A percentile compares a stretch with the other conserved stretches of the same genome.
phyloP scores from a whole-genome alignment of 2,329 filamentous ascomycete species.

The Exophiala mesophila region DNA sequence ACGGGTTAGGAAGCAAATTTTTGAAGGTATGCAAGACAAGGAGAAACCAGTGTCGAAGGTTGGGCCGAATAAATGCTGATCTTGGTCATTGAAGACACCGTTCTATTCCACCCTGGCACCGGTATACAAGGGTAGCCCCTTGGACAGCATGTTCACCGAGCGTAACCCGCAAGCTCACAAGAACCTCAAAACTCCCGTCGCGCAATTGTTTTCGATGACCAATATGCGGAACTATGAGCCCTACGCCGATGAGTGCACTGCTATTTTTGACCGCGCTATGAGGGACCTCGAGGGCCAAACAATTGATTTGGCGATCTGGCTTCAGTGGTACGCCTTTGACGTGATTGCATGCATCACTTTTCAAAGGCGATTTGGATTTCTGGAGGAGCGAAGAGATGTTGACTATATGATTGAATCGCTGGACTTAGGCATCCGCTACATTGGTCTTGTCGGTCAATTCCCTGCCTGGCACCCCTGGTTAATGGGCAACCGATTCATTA shows the following conservation, averaged over 20 bases:
- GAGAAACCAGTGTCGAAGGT: too few species aligned
- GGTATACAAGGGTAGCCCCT: constrained; percentile 1
- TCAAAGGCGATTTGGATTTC: constrained; percentile 67
- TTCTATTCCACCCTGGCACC: constrained; percentile 6
- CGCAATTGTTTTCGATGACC: constrained; percentile 45
- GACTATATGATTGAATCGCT: constrained; percentile 37
- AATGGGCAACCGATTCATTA: constrained; percentile 5
- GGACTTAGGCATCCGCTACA: constrained; percentile 9
- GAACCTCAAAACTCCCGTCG: constrained; percentile 33
- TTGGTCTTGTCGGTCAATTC: constrained; percentile 13
- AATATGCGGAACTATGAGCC: constrained; percentile 45
- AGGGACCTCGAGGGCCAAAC: constrained; percentile 9
- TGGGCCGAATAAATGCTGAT: too few species aligned
- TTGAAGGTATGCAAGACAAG: constrained; percentile 7
- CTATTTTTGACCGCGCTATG: constrained; percentile 12
- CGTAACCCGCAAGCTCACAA: constrained; percentile 9
- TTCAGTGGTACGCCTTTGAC: constrained; percentile 78
- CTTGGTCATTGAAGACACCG: constrained; percentile 1
- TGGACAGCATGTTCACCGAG: constrained; percentile 15
- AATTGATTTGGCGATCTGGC: constrained; percentile 44
- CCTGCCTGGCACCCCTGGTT: constrained; percentile 9
- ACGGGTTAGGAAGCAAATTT: constrained; percentile 13
- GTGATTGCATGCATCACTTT: constrained; percentile 44
- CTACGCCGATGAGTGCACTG: constrained; percentile 38
- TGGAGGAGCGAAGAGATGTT: constrained; percentile 68